Evolutionary conservation across 1,284 basidiomycete species (phyloP).

Genomic region (Lignosus rhinocerotis): DNA sequence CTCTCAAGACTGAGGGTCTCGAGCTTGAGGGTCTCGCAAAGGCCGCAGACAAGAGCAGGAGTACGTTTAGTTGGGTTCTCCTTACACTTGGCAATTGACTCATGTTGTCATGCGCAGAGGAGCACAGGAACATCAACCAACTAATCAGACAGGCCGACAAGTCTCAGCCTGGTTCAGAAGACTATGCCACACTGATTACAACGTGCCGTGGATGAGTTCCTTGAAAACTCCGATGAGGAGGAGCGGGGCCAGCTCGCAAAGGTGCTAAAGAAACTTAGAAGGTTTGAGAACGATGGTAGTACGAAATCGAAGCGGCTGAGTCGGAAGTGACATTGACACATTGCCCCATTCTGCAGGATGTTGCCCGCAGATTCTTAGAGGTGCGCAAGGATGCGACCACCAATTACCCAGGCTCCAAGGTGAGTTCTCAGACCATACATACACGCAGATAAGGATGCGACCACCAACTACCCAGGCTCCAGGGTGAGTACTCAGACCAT

Average conservation of each 20-base stretch:
- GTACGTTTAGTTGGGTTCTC: background rate
- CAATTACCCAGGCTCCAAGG: background rate
- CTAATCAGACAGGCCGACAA: conserved; percentile 1
- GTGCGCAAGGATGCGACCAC: background rate
- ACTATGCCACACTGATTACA: conserved; percentile 4
- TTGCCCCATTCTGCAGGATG: background rate
- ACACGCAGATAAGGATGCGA: background rate
- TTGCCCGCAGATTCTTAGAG: background rate
- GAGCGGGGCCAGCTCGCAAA: conserved; percentile 4
- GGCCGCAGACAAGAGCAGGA: conserved; percentile 9
- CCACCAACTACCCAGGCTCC: background rate
- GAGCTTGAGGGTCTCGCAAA: conserved; percentile 7
- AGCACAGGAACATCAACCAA: conserved; percentile 5
- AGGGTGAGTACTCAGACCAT: background rate
- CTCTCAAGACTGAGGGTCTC: too few relatives aligned
- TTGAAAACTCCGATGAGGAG: conserved; percentile 7
- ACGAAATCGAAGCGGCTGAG: background rate
- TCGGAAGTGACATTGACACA: background rate
- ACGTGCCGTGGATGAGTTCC: conserved; percentile 4
- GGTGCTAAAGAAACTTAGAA: background rate
- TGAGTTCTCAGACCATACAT: background rate
- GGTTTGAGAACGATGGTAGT: conserved; percentile 15
- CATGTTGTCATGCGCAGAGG: conserved; percentile 1
- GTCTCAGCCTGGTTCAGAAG: background rate
- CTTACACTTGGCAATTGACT: background rate